Conservation (phyloP, 2,329 filamentous ascomycete genomes). For the Pseudogymnoascus sp. region DNA sequence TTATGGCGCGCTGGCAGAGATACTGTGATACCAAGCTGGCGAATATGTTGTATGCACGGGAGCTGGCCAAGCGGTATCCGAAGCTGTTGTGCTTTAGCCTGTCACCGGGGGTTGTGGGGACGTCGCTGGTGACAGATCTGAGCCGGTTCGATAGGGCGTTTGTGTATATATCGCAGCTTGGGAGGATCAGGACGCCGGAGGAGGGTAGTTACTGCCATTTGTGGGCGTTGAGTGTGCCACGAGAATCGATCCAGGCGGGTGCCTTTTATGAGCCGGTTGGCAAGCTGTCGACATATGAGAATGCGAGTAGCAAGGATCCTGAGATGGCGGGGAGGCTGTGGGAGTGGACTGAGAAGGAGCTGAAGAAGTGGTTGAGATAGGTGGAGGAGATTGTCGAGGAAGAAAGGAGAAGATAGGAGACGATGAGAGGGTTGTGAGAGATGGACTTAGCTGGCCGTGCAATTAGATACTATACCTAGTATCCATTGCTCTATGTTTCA, state of each 20-base stretch:
- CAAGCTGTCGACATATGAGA: conserved; percentile 6
- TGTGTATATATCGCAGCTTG: background rate
- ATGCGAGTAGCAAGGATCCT: conserved; percentile 15
- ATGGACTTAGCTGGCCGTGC: background rate
- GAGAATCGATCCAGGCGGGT: conserved; percentile 25
- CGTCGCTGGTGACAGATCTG: conserved; percentile 23
- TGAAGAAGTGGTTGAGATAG: conserved; percentile 16
- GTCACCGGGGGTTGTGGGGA: conserved; percentile 35
- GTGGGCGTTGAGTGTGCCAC: conserved; percentile 31
- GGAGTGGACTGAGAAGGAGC: conserved; percentile 29
- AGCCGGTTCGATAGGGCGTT: background rate
- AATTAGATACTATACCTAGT: background rate
- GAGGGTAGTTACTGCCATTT: conserved; percentile 33
- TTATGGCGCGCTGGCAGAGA: conserved; percentile 26
- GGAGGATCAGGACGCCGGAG: conserved; percentile 20
- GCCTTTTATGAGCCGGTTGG: conserved; percentile 33
- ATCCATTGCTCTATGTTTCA: background rate
- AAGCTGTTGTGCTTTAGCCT: conserved; percentile 30
- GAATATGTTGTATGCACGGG: conserved; percentile 35
- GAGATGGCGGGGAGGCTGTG: conserved; percentile 29
- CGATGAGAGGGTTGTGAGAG: background rate
- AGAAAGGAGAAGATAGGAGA: background rate
- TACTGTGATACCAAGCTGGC: conserved; percentile 42
- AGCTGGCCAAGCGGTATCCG: conserved; percentile 33
- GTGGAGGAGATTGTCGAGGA: background rate